Evolutionary conservation across 1,284 basidiomycete species (phyloP).

Genomic region (Tilletiopsis washingtonensis): DNA sequence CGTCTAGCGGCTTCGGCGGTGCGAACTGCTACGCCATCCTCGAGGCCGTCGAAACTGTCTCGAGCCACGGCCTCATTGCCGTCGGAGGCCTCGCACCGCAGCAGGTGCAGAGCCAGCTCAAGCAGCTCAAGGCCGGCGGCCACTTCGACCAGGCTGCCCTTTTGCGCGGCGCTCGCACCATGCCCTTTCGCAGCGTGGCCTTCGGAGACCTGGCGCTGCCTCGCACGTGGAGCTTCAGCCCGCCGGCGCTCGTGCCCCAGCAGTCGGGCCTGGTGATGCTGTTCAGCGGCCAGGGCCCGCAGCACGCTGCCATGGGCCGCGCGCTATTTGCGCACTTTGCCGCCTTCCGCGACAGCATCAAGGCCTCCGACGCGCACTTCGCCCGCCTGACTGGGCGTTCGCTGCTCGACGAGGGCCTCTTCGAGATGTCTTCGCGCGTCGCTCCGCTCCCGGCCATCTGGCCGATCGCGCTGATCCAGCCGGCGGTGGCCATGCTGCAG

Average conservation of each 20-base stretch:
- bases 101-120: too few relatives aligned
- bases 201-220: not conserved
- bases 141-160: not conserved
- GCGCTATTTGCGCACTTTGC: slow-evolving; percentile 11
- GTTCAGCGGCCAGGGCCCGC: slow-evolving; percentile 21
- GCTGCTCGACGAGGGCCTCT: slow-evolving; percentile 12
- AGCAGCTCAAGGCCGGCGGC: not conserved
- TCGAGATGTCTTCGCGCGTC: slow-evolving; percentile 7
- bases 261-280: slow-evolving; percentile 5
- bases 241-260: not conserved
- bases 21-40: slow-evolving; percentile 19
- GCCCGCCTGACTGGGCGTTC: slow-evolving; percentile 1
- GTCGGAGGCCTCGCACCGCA: too few relatives aligned
- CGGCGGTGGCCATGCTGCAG: slow-evolving; percentile 14
- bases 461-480: slow-evolving; percentile 12
- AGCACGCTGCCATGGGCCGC: slow-evolving; percentile 19
- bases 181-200: not conserved
- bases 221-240: not conserved
- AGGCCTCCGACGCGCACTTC: slow-evolving; percentile 6
- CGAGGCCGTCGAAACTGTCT: slow-evolving; percentile 13
- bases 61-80: too few relatives aligned
- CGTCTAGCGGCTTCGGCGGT: slow-evolving; percentile 19
- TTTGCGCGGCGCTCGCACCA: not conserved
- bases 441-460: slow-evolving; percentile 9
- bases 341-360: slow-evolving; percentile 15